These are phyloP conservation scores for Malus hybrid DNA, from an alignment of 331 rosid species.

Conservation along the genomic window DNA sequence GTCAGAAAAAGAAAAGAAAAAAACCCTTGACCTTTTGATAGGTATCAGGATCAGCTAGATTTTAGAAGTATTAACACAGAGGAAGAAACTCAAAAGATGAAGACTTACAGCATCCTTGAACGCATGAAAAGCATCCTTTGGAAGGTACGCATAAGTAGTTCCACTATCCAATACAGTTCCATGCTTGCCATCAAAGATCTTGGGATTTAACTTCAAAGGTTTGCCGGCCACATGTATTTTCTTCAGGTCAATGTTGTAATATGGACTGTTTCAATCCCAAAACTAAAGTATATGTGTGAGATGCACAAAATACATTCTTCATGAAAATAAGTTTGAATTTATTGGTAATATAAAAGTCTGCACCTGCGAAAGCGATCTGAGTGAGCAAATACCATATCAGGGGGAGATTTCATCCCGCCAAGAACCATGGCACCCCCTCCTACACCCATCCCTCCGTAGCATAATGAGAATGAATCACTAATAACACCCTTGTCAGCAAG, in stretches of 20 bases:
- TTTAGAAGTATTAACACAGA: neutral
- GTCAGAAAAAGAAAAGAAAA: neutral
- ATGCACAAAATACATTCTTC: constrained; percentile 18
- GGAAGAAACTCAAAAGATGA: neutral
- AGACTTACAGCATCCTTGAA: constrained; percentile 35
- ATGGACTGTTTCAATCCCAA: constrained; percentile 44
- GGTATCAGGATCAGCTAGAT: neutral
- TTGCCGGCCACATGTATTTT: constrained; percentile 37
- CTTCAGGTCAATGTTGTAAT: constrained; percentile 48
- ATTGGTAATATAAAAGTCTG: neutral
- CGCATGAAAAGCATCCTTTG: constrained; percentile 33
- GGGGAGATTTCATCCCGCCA: constrained; percentile 37
- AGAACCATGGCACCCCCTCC: constrained; percentile 60
- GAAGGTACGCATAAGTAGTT: constrained; percentile 50
- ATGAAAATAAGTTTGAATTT: neutral
- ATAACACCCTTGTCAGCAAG: constrained; percentile 40
- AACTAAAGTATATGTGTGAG: constrained; percentile 33
- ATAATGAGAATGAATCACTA: constrained; percentile 42
- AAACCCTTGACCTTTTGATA: neutral
- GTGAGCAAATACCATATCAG: constrained; percentile 41
- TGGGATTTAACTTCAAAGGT: constrained; percentile 35
- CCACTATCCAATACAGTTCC: constrained; percentile 57
- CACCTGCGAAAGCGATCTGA: constrained; percentile 47
- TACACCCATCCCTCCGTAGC: constrained; percentile 51
- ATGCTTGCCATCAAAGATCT: constrained; percentile 33